These are phyloP conservation scores for Flaveria floridana DNA, from an alignment of 140 eudicot genomes.

Conservation along the genomic window DNA sequence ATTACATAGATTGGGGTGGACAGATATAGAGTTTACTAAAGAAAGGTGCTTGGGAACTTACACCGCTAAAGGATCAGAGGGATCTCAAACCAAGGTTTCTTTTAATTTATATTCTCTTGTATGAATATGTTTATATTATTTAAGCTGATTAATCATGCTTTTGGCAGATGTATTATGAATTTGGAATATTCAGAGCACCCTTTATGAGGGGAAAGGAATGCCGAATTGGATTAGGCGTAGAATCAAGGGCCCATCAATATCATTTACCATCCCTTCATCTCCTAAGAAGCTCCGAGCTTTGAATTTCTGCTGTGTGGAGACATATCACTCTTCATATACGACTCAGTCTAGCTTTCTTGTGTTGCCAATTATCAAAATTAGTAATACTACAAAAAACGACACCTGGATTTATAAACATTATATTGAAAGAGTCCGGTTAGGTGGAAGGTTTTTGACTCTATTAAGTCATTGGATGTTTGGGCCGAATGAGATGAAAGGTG, in stretches of 20 bases:
- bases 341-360: neutral
- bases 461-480: constrained; percentile 2
- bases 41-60: neutral
- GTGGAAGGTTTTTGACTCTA: neutral
- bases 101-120: neutral
- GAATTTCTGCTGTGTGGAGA: neutral
- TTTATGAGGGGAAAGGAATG: neutral
- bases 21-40: neutral
- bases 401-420: constrained; percentile 1
- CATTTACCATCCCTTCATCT: neutral
- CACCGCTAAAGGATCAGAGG: neutral
- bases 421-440: neutral
- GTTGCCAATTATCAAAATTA: neutral
- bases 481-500: neutral
- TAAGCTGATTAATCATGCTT: neutral
- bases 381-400: neutral
- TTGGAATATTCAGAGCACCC: constrained; percentile 6
- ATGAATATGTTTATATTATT: neutral
- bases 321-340: neutral
- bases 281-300: neutral
- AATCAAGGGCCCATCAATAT: constrained; percentile 5
- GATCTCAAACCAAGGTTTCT: constrained; percentile 1
- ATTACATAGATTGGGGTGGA: constrained; percentile 10
- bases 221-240: neutral
- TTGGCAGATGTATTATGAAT: constrained; percentile 1